Percentiles rank a stretch among this genome's conserved stretches.
Evolutionary conservation across 345 rosid species (phyloP).

Genomic region (Ricinus communis): DNA sequence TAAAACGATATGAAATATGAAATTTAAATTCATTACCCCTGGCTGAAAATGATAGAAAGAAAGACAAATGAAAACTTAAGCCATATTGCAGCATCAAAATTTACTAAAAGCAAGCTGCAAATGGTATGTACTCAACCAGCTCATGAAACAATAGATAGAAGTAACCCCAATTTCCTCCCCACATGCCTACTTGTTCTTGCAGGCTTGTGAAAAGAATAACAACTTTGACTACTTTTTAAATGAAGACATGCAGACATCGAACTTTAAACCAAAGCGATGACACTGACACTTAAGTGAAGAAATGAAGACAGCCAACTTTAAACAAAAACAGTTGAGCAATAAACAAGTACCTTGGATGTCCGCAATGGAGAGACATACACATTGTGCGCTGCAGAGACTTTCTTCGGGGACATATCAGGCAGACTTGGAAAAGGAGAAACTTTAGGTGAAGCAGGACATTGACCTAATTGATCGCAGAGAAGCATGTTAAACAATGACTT

Average conservation of each 20-base stretch:
- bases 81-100: neutral
- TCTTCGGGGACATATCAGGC: slow-evolving; percentile 97
- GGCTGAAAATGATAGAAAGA: neutral
- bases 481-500: slow-evolving; percentile 16
- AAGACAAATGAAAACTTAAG: neutral
- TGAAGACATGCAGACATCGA: neutral
- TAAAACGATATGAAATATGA: too few relatives aligned
- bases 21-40: too few relatives aligned
- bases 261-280: neutral
- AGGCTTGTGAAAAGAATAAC: neutral
- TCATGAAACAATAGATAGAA: neutral
- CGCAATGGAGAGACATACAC: slow-evolving; percentile 95
- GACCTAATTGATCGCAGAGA: slow-evolving; percentile 46
- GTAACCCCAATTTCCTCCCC: neutral
- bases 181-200: neutral
- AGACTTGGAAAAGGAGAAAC: slow-evolving; percentile 77
- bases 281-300: neutral
- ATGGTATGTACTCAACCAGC: neutral
- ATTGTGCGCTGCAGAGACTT: slow-evolving; percentile 83
- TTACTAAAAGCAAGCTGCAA: slow-evolving; percentile 3
- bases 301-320: neutral
- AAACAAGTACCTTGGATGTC: slow-evolving; percentile 72
- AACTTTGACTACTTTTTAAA: neutral
- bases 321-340: neutral
- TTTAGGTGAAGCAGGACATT: slow-evolving; percentile 85